These are phyloP conservation scores for Blastomyces silverae DNA, from an alignment of 2,329 filamentous ascomycete species.

Conservation along the genomic window DNA sequence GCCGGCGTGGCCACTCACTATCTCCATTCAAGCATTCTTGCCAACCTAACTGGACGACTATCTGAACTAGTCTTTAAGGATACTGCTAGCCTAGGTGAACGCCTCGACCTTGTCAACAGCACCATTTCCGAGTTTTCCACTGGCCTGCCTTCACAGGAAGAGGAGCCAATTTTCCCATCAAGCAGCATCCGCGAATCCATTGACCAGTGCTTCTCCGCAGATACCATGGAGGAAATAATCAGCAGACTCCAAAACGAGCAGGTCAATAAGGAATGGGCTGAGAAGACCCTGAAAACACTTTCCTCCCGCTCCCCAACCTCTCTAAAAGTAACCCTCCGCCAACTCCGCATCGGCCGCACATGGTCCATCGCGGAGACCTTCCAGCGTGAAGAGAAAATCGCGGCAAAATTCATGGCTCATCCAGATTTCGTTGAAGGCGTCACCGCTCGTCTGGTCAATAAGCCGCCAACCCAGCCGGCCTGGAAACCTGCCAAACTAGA, in stretches of 20 bases:
- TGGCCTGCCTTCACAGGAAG: constrained; percentile 57
- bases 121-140: constrained; percentile 91
- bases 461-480: constrained; percentile 56
- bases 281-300: constrained; percentile 68
- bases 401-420: constrained; percentile 79
- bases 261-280: constrained; percentile 64
- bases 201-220: constrained; percentile 70
- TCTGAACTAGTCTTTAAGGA: constrained; percentile 87
- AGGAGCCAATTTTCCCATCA: constrained; percentile 59
- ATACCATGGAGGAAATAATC: constrained; percentile 64
- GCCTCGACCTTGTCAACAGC: constrained; percentile 67
- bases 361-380: constrained; percentile 87
- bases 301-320: constrained; percentile 74
- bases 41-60: constrained; percentile 72
- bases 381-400: constrained; percentile 76
- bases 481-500: constrained; percentile 71
- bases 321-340: constrained; percentile 73
- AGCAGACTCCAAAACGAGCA: constrained; percentile 53
- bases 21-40: constrained; percentile 80
- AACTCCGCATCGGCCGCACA: constrained; percentile 65
- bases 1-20: constrained; percentile 93
- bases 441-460: constrained; percentile 67
- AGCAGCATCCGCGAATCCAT: constrained; percentile 71
- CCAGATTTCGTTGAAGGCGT: constrained; percentile 91
- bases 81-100: constrained; percentile 55